Evolutionary conservation across 2,329 filamentous ascomycete species (phyloP).

Genomic region (Drechslerella stenobrocha): DNA sequence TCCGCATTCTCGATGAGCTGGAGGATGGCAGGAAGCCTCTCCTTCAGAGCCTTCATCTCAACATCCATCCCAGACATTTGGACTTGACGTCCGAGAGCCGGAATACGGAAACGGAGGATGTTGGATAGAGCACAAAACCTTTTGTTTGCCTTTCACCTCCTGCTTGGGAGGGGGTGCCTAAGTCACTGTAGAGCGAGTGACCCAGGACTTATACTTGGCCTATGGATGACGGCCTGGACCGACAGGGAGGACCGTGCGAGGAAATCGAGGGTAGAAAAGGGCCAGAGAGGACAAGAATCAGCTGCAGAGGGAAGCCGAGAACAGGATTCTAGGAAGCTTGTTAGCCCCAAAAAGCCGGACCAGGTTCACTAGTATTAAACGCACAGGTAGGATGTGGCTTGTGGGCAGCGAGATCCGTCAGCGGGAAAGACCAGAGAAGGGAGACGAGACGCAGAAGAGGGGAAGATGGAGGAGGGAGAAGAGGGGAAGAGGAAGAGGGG

Average conservation of each 20-base stretch:
- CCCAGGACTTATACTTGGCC: not conserved
- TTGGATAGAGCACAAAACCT: not conserved
- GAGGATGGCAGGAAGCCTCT: conserved; percentile 25
- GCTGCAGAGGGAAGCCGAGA: too few relatives aligned
- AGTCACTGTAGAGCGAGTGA: not conserved
- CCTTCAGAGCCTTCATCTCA: conserved; percentile 11
- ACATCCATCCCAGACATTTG: conserved; percentile 26
- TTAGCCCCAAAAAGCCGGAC: too few relatives aligned
- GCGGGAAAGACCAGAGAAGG: not conserved
- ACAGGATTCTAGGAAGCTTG: too few relatives aligned
- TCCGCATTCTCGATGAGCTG: conserved; percentile 22
- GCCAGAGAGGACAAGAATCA: conserved; percentile 48
- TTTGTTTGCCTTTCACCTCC: not conserved
- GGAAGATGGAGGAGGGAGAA: not conserved
- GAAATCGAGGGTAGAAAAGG: not conserved
- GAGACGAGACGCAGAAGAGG: not conserved
- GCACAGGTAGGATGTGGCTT: too few relatives aligned
- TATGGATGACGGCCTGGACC: not conserved
- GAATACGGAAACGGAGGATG: not conserved
- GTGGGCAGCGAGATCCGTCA: not conserved
- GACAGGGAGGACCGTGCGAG: conserved; percentile 1
- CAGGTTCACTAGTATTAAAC: too few relatives aligned
- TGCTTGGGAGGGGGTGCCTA: not conserved
- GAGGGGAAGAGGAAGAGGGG: conserved; percentile 53
- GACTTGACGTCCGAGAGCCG: conserved; percentile 1